Conservation (phyloP, 257 asterid species). For the Gentiana straminea region DNA sequence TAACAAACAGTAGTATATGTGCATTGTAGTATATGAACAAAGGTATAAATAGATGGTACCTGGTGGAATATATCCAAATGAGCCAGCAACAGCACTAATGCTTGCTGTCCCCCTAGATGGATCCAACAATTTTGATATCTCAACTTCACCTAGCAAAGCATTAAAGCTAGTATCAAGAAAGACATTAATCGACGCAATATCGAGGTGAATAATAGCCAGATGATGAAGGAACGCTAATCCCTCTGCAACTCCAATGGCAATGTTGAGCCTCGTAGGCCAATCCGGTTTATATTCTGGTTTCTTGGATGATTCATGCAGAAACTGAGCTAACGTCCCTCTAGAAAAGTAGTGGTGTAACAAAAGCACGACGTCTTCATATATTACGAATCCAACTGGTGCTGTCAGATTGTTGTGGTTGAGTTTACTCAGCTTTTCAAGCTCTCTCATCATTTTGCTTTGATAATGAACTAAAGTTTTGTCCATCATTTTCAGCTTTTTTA, state of each 20-base stretch:
- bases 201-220: constrained; percentile 87
- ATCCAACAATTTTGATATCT: constrained; percentile 88
- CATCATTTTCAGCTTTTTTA: constrained; percentile 66
- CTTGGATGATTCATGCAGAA: constrained; percentile 45
- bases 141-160: constrained; percentile 86
- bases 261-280: constrained; percentile 74
- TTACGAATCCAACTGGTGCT: constrained; percentile 74
- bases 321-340: constrained; percentile 65
- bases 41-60: constrained; percentile 28
- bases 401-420: constrained; percentile 71
- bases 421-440: constrained; percentile 77
- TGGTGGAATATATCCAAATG: constrained; percentile 98
- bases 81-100: constrained; percentile 97
- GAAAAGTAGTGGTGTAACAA: constrained; percentile 52
- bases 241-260: constrained; percentile 90
- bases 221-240: constrained; percentile 85
- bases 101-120: constrained; percentile 96
- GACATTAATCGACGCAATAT: constrained; percentile 85
- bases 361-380: constrained; percentile 71
- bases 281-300: constrained; percentile 53
- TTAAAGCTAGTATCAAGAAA: constrained; percentile 57
- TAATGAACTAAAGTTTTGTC: constrained; percentile 65
- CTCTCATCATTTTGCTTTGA: constrained; percentile 79
- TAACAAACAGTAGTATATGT: not conserved
- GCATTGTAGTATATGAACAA: too few relatives aligned